Evolutionary conservation across 805 yeast species (phyloP).

Genomic region (Starmerella davenportii): DNA sequence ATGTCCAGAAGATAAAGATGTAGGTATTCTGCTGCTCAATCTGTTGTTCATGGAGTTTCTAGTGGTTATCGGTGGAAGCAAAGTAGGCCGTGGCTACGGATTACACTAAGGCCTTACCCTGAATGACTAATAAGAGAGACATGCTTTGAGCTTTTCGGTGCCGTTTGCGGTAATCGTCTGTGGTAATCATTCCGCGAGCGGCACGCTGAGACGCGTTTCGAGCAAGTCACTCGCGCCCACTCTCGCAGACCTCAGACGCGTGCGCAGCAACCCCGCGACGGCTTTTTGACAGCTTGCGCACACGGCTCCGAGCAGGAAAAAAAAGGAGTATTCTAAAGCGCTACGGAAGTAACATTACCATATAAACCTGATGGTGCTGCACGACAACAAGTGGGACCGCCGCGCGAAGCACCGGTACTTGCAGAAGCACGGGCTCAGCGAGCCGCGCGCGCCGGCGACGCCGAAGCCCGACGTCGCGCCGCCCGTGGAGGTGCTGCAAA

Average conservation of each 20-base stretch:
- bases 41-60: background rate
- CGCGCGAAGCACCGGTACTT: constrained; percentile 28
- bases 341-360: background rate
- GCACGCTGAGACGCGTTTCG: too few species aligned
- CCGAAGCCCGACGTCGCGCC: background rate
- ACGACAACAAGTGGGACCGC: constrained; percentile 36
- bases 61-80: background rate
- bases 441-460: background rate
- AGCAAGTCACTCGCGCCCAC: too few species aligned
- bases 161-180: too few species aligned
- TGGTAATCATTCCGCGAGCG: too few species aligned
- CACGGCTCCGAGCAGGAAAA: background rate
- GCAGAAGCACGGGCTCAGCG: constrained; percentile 27
- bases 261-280: too few species aligned
- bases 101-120: too few species aligned
- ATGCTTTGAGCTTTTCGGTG: too few species aligned
- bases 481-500: background rate
- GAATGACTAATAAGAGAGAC: too few species aligned
- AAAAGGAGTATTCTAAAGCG: background rate
- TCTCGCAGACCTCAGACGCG: too few species aligned
- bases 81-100: background rate
- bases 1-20: background rate
- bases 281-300: too few species aligned
- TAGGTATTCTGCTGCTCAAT: background rate
- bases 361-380: constrained; percentile 28